Conservation (phyloP, 2,329 filamentous ascomycete species). For the Bipolaris zeicola region DNA sequence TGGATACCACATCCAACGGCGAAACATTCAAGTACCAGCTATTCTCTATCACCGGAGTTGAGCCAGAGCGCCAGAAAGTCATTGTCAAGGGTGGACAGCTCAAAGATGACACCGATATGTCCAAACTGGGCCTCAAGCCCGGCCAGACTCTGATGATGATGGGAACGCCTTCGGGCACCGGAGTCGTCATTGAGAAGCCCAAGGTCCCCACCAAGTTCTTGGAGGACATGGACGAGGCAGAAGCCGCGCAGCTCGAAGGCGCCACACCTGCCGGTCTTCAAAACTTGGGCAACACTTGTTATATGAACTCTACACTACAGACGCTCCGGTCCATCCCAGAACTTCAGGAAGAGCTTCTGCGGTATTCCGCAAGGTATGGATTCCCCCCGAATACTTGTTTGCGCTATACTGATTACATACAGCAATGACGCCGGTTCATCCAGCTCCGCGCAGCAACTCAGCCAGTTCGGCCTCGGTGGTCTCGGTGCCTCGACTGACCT, state of each 20-base stretch:
- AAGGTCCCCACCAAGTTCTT: constrained; percentile 84
- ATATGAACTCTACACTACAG: constrained; percentile 97
- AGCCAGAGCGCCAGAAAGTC: constrained; percentile 95
- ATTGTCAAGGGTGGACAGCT: constrained; percentile 92
- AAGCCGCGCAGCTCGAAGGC: constrained; percentile 79
- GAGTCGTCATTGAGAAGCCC: constrained; percentile 68
- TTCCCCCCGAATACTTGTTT: neutral
- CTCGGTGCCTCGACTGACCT: constrained; percentile 70
- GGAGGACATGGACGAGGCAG: constrained; percentile 97
- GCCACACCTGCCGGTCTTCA: constrained; percentile 86
- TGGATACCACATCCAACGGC: constrained; percentile 82
- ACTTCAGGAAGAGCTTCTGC: constrained; percentile 76
- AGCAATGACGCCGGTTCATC: constrained; percentile 39
- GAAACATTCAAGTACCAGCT: constrained; percentile 96
- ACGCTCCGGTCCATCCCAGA: constrained; percentile 87
- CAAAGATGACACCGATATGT: constrained; percentile 91
- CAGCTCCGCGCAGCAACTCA: constrained; percentile 43
- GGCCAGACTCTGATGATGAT: constrained; percentile 95
- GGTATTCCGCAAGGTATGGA: constrained; percentile 59
- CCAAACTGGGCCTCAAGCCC: constrained; percentile 81
- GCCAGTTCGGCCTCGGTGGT: constrained; percentile 62
- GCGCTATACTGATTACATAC: constrained; percentile 19
- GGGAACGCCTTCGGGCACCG: constrained; percentile 77
- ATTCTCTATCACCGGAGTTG: constrained; percentile 92
- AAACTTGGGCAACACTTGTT: constrained; percentile 97